These are phyloP conservation scores for Pythium insidiosum DNA, from an alignment of 352 stramenopile genomes.

Conservation along the genomic window DNA sequence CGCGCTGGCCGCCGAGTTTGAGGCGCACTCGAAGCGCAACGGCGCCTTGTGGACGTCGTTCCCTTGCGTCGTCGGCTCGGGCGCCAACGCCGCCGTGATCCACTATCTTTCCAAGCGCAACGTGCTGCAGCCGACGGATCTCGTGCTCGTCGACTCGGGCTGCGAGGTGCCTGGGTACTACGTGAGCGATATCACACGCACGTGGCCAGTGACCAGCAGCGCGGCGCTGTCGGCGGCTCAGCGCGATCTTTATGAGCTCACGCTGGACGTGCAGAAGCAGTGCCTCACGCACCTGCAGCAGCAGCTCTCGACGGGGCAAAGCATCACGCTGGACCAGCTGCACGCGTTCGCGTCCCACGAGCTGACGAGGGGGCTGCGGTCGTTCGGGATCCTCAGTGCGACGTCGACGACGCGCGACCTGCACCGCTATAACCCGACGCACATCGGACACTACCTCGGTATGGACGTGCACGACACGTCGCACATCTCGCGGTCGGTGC, in stretches of 20 bases:
- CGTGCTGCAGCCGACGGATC: slow-evolving; percentile 43
- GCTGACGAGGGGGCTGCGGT: slow-evolving; percentile 58
- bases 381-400: slow-evolving; percentile 46
- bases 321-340: slow-evolving; percentile 62
- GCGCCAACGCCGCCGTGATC: slow-evolving; percentile 74
- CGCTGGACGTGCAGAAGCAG: slow-evolving; percentile 71
- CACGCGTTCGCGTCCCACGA: slow-evolving; percentile 66
- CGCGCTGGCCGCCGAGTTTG: slow-evolving; percentile 63
- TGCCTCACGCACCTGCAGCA: slow-evolving; percentile 43
- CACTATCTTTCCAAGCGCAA: slow-evolving; percentile 76
- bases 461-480: slow-evolving; percentile 83
- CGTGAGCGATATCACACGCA: slow-evolving; percentile 78
- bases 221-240: slow-evolving; percentile 31
- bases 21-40: slow-evolving; percentile 62
- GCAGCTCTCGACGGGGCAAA: slow-evolving; percentile 33
- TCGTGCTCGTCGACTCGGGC: slow-evolving; percentile 80
- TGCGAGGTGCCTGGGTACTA: slow-evolving; percentile 77
- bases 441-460: slow-evolving; percentile 78
- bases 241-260: slow-evolving; percentile 60
- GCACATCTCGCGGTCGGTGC: slow-evolving; percentile 44
- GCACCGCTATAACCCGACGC: slow-evolving; percentile 82
- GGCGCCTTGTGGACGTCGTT: slow-evolving; percentile 76
- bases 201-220: slow-evolving; percentile 48
- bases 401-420: slow-evolving; percentile 42
- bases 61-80: slow-evolving; percentile 71